Conservation (phyloP, 495 filamentous ascomycete species). For the Aspergillus biplanus region DNA sequence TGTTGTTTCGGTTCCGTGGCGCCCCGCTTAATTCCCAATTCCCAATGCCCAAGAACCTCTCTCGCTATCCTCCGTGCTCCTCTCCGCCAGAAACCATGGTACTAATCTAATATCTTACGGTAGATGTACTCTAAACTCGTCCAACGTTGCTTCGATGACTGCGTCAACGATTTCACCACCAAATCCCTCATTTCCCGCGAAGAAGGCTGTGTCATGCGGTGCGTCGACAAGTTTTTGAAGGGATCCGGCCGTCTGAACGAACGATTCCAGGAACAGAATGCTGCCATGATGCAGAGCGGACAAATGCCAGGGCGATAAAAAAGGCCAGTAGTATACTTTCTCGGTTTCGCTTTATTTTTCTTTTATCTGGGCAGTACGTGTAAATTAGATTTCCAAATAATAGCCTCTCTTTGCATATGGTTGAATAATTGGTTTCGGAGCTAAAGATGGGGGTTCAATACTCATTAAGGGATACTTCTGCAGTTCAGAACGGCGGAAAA, state of each 20-base stretch:
- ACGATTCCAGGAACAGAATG: slow-evolving; percentile 93
- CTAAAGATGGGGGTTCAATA: background rate
- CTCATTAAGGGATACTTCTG: too few relatives aligned
- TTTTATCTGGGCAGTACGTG: slow-evolving; percentile 21
- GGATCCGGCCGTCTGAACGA: slow-evolving; percentile 81
- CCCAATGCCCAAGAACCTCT: background rate
- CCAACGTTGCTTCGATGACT: slow-evolving; percentile 93
- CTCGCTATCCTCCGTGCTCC: background rate
- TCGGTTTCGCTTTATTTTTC: slow-evolving; percentile 16
- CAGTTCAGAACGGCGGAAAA: too few relatives aligned
- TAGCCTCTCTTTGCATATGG: slow-evolving; percentile 23
- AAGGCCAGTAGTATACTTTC: slow-evolving; percentile 9
- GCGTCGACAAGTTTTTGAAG: slow-evolving; percentile 94
- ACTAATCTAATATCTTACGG: slow-evolving; percentile 9
- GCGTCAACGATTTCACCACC: slow-evolving; percentile 97
- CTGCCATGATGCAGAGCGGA: slow-evolving; percentile 77
- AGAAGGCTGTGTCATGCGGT: slow-evolving; percentile 87
- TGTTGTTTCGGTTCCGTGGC: slow-evolving; percentile 29
- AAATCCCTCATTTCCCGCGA: slow-evolving; percentile 87
- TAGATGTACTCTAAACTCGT: slow-evolving; percentile 98
- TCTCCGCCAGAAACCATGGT: background rate
- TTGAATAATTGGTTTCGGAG: slow-evolving; percentile 9
- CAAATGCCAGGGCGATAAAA: slow-evolving; percentile 50
- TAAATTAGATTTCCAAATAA: slow-evolving; percentile 29
- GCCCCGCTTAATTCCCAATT: background rate